Evolutionary conservation across 352 stramenopile genomes (phyloP).

Genomic region (Pythium guiyangense): DNA sequence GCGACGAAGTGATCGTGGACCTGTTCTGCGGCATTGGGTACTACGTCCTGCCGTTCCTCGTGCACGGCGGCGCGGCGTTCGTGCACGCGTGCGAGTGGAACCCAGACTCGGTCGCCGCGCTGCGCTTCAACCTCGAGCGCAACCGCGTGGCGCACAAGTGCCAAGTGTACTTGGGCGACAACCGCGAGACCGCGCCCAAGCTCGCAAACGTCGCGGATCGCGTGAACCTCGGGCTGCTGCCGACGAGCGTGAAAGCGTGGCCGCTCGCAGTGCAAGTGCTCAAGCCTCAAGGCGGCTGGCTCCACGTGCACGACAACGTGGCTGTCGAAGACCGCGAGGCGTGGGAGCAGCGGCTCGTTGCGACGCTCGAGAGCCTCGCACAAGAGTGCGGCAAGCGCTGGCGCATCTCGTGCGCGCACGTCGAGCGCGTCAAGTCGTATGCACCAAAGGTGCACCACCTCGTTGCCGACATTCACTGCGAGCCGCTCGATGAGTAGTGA

Average conservation of each 20-base stretch:
- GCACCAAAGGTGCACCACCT: conserved; percentile 88
- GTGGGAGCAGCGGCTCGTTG: conserved; percentile 70
- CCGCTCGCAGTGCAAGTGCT: conserved; percentile 89
- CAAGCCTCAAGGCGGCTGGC: conserved; percentile 85
- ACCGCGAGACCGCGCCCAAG: conserved; percentile 67
- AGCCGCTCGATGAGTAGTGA: neutral
- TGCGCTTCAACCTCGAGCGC: conserved; percentile 89
- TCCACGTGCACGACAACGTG: conserved; percentile 97
- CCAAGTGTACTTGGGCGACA: conserved; percentile 88
- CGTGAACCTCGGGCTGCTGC: conserved; percentile 93
- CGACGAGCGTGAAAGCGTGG: conserved; percentile 94
- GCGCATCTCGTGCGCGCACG: conserved; percentile 76
- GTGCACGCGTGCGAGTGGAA: conserved; percentile 97
- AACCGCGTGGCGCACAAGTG: conserved; percentile 88
- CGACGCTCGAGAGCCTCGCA: conserved; percentile 44
- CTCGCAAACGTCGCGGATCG: conserved; percentile 85
- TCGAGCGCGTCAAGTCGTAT: conserved; percentile 92
- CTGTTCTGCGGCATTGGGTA: conserved; percentile 98
- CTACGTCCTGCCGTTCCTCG: conserved; percentile 94
- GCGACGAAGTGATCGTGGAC: conserved; percentile 91
- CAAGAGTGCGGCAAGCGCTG: conserved; percentile 46
- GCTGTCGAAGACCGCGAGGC: conserved; percentile 68
- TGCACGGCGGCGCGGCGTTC: conserved; percentile 86
- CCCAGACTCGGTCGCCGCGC: conserved; percentile 85
- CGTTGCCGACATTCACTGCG: conserved; percentile 81